phyloP scores from a whole-genome alignment of 768 basidiomycete species.

The Ramaria sp. region DNA sequence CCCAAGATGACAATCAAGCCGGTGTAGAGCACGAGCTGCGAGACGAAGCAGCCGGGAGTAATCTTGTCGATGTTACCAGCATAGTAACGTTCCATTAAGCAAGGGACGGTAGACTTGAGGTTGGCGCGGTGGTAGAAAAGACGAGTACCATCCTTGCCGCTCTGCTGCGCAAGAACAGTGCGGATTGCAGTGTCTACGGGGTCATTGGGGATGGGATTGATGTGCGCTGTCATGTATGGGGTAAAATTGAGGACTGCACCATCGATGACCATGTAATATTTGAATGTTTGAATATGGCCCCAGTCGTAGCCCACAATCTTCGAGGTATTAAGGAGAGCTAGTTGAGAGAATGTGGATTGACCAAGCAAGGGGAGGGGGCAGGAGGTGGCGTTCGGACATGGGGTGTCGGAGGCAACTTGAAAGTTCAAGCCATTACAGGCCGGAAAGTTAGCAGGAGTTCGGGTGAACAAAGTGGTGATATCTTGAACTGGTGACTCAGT shows the following conservation, averaged over 20 bases:
- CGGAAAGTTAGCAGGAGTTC: slow-evolving; percentile 52
- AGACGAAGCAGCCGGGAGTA: slow-evolving; percentile 91
- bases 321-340: slow-evolving; percentile 55
- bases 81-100: slow-evolving; percentile 75
- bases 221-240: slow-evolving; percentile 73
- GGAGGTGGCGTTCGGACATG: slow-evolving; percentile 47
- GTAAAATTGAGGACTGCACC: slow-evolving; percentile 90
- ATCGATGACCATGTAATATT: slow-evolving; percentile 80
- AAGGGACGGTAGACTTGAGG: slow-evolving; percentile 60
- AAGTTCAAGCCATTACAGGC: slow-evolving; percentile 53
- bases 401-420: slow-evolving; percentile 59
- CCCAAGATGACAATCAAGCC: slow-evolving; percentile 86
- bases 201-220: slow-evolving; percentile 56
- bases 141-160: slow-evolving; percentile 85
- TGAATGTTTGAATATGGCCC: slow-evolving; percentile 66
- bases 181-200: slow-evolving; percentile 77
- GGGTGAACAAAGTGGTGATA: slow-evolving; percentile 78
- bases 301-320: slow-evolving; percentile 82
- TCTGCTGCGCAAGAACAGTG: slow-evolving; percentile 43
- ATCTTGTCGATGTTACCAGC: slow-evolving; percentile 97
- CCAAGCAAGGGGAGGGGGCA: slow-evolving; percentile 60
- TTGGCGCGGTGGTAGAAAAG: slow-evolving; percentile 66
- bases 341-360: slow-evolving; percentile 42
- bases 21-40: slow-evolving; percentile 78
- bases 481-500: slow-evolving; percentile 64